Evolutionary conservation across 1,284 basidiomycete genomes (phyloP), one percentile per base, ranked within the genome.

Genomic region (Ceratobasidium sp.): DNA sequence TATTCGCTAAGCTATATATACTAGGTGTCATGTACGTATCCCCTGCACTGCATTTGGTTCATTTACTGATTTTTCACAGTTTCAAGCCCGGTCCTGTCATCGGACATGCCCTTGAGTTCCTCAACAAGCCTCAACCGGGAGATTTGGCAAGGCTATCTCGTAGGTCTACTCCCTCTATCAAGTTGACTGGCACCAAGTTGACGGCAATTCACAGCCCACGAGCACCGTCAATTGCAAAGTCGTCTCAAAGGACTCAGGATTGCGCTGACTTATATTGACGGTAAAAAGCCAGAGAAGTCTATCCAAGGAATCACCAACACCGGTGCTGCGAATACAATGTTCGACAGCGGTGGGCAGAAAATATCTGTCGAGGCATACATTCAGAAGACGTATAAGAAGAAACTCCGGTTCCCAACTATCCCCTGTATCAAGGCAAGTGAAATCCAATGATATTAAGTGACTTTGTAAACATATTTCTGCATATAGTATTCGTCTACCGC

Each of bases 51-150:
- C 17, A 27, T 27, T 11, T 36, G 33, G n/a, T 19, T 31, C 9
- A 22, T 19, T 22, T 17, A 51, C 45, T 47, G 36, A 15, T 24
- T 8, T 29, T 17, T 27, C n/a, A 53, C 51, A 74, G 76, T 60
- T 93, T 91, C 81, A 89, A 89, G 80, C 79, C 85, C 0, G 87
- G 87, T 0, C 77, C 81, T 0, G 79, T 72, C 19, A 79, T 92
- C 54, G 80, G 83, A 27, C 82, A 92, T 1, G 90, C 90, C 77
- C 82, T 90, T 1, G 89, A 90, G 31, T 88, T 87, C 79, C 75
- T 92, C 44, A 82, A 47, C 29, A 47, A 56, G 31, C 11, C 36
- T 41, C 36, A n/a, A n/a, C n/a, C n/a, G 48, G 33, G 19, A 33
- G 63, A 65, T 41, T 45, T 74, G 9, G 33, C 64, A 11, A 56